These are phyloP conservation scores for Pisolithus orientalis DNA, from an alignment of 768 basidiomycete species.

Conservation along the genomic window DNA sequence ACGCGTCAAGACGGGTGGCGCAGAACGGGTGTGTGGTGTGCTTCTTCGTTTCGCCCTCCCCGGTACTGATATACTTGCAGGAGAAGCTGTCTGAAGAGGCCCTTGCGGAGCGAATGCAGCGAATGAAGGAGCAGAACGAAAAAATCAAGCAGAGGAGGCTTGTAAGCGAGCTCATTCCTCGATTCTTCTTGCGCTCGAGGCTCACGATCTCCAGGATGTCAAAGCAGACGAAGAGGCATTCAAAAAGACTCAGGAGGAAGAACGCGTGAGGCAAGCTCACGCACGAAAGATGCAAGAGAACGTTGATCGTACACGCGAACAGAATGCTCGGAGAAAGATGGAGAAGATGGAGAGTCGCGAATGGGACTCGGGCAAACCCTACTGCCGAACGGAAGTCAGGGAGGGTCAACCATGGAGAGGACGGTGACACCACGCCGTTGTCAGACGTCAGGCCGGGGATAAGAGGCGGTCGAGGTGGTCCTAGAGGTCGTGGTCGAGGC, in stretches of 20 bases:
- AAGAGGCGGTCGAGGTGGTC: conserved; percentile 25
- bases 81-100: conserved; percentile 66
- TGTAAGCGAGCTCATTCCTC: conserved; percentile 31
- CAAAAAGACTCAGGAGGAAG: conserved; percentile 58
- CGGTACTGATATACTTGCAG: conserved; percentile 30
- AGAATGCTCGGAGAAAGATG: conserved; percentile 76
- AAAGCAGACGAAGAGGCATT: conserved; percentile 79
- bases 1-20: conserved; percentile 77
- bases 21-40: conserved; percentile 49
- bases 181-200: background rate
- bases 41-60: background rate
- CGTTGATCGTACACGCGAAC: conserved; percentile 65
- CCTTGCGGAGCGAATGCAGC: conserved; percentile 60
- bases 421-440: conserved; percentile 3
- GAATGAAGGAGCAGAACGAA: conserved; percentile 68
- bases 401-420: conserved; percentile 1
- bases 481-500: conserved; percentile 33
- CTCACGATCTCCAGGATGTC: conserved; percentile 49
- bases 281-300: conserved; percentile 62
- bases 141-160: conserved; percentile 66
- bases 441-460: conserved; percentile 15
- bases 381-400: conserved; percentile 11
- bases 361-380: conserved; percentile 78
- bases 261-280: conserved; percentile 51
- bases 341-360: conserved; percentile 74